A percentile compares a stretch with the other conserved stretches of the same genome.
phyloP scores from a whole-genome alignment of 345 rosid genomes.

The Lagerstroemia speciosa region DNA sequence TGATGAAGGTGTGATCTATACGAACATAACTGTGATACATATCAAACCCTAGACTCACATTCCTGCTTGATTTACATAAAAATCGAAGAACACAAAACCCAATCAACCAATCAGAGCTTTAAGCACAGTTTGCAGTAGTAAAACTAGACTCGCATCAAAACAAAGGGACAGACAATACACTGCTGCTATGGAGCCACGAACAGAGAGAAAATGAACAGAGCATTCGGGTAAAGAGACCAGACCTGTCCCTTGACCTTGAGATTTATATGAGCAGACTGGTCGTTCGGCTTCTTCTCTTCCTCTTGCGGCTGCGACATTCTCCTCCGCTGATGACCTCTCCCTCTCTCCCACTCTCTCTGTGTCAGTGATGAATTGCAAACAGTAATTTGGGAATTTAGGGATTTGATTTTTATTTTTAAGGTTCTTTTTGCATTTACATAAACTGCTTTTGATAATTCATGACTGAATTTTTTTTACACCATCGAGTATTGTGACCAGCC shows the following conservation, averaged over 20 bases:
- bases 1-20: not conserved
- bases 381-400: not conserved
- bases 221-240: not conserved
- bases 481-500: too few relatives aligned
- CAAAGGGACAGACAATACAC: not conserved
- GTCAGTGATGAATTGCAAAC: not conserved
- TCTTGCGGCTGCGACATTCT: constrained; percentile 1
- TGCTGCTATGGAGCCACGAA: not conserved
- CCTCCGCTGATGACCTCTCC: not conserved
- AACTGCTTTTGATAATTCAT: too few relatives aligned
- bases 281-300: constrained; percentile 66
- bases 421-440: not conserved
- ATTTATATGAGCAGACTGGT: constrained; percentile 63
- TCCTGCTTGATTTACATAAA: not conserved
- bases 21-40: too few relatives aligned
- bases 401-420: not conserved
- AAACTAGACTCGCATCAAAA: not conserved
- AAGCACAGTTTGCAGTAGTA: not conserved
- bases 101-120: not conserved
- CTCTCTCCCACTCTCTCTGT: not conserved
- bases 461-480: too few relatives aligned
- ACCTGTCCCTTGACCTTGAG: constrained; percentile 96
- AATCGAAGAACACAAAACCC: not conserved
- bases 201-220: not conserved
- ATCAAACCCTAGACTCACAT: not conserved